Base-by-base conservation (phyloP, 345 rosid genomes). In the Bruguiera parviflora region DNA sequence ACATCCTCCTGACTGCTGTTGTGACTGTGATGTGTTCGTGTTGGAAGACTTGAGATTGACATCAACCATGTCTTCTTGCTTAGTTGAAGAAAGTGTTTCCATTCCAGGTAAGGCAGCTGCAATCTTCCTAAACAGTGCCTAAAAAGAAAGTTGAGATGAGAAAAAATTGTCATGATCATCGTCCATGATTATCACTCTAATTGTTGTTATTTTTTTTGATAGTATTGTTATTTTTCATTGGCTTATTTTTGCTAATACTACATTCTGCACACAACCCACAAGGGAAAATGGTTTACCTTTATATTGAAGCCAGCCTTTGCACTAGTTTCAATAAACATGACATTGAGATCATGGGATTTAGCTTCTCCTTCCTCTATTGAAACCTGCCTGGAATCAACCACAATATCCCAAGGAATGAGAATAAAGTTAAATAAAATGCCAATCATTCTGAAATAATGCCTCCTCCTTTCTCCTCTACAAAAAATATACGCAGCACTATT, bases 281-380 rank as follows among this genome's bases (percentile, higher is more conserved):
- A 39, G 19, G 6, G n/a, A 56, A 35, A 21, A 33, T 47, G 1
- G 43, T 13, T 77, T 73, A 92, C 96, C 96, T 90, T 92, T 58
- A 92, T 90, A 79, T 92, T 92, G 81, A 92, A 92, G 70, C 96
- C 98, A 5, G 93, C 96, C 84, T 90, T 92, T 61, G 97, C 96
- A 84, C 96, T 91, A 65, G 97, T 91, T 73, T 91, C 96, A 35
- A 91, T 91, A 71, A 86, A 91, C 90, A 89, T 89, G 37, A 91
- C 97, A 74, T 87, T 89, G 63, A 87, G 82, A 29, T 91, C 97
- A 35, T 86, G 96, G 72, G 91, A 91, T 65, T 87, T 89, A 64
- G 88, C 92, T 78, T 91, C 97, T 74, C 87, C 97, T 77, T 91
- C 97, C 85, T 89, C 97, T 78, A 87, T 86, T 5, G 96, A 92